These are phyloP conservation scores for Jamesozyma hellenica DNA, from an alignment of 805 yeast genomes.

Conservation along the genomic window DNA sequence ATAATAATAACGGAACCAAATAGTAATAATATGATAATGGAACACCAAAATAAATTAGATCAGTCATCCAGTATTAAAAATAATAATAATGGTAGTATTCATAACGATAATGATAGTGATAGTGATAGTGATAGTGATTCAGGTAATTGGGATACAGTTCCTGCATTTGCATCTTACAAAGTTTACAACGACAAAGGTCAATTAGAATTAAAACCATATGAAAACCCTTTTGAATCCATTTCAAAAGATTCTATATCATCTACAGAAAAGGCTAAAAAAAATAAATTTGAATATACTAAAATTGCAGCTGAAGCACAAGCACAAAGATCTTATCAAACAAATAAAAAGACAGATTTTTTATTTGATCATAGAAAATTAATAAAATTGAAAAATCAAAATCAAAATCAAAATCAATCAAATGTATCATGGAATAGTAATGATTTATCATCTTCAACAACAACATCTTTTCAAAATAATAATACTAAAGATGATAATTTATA, in stretches of 20 bases:
- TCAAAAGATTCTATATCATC: not conserved
- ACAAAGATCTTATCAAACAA: slow-evolving; percentile 48
- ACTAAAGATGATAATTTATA: slow-evolving; percentile 15
- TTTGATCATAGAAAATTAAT: slow-evolving; percentile 33
- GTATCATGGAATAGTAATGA: slow-evolving; percentile 4
- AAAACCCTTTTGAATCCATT: not conserved
- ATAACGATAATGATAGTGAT: slow-evolving; percentile 9
- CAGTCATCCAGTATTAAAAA: not conserved
- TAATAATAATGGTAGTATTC: not conserved
- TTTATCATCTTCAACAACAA: not conserved
- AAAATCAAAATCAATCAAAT: slow-evolving; percentile 3
- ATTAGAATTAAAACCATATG: slow-evolving; percentile 35
- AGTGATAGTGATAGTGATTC: slow-evolving; percentile 31
- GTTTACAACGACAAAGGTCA: slow-evolving; percentile 76
- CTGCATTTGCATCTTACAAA: slow-evolving; percentile 65
- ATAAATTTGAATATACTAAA: slow-evolving; percentile 63
- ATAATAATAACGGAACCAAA: no score
- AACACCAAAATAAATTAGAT: no score
- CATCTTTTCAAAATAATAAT: not conserved
- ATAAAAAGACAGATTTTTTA: slow-evolving; percentile 46
- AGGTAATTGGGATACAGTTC: slow-evolving; percentile 73
- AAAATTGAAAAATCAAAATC: slow-evolving; percentile 9
- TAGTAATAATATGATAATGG: no score
- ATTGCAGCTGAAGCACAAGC: slow-evolving; percentile 83
- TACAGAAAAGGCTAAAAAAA: not conserved